Conservation (phyloP, 148 eudicot genomes). For the Spergularia bocconei region DNA sequence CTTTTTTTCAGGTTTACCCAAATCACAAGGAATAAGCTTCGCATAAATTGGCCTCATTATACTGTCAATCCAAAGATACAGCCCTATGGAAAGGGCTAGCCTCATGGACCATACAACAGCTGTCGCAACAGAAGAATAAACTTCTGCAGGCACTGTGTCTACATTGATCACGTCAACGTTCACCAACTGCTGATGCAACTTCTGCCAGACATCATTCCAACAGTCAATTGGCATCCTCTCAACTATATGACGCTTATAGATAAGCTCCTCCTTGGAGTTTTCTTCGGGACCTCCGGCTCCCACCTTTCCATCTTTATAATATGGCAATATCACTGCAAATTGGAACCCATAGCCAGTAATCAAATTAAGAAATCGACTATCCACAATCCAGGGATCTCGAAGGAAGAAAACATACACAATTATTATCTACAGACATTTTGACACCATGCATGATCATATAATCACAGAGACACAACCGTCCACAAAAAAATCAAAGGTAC, state of each 20-base stretch:
- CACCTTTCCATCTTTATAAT: constrained; percentile 53
- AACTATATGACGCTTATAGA: constrained; percentile 71
- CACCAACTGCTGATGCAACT: constrained; percentile 85
- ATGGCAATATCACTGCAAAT: constrained; percentile 73
- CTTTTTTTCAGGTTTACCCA: constrained; percentile 65
- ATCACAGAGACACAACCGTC: background rate
- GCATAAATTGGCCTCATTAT: constrained; percentile 78
- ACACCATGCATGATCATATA: background rate
- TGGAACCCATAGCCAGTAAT: constrained; percentile 20
- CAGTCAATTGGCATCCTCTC: constrained; percentile 87
- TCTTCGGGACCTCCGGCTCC: constrained; percentile 30
- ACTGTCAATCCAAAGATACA: constrained; percentile 82
- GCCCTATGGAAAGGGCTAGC: constrained; percentile 69
- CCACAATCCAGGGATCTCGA: background rate
- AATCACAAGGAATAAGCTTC: constrained; percentile 79
- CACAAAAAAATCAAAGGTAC: background rate
- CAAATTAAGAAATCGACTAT: background rate
- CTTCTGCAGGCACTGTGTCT: constrained; percentile 64
- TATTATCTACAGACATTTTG: background rate
- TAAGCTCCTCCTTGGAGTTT: constrained; percentile 44
- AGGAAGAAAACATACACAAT: background rate
- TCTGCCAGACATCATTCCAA: constrained; percentile 91
- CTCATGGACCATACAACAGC: constrained; percentile 95
- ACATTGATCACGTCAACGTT: constrained; percentile 77
- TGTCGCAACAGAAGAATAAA: constrained; percentile 76